Base-by-base conservation (phyloP, 495 filamentous ascomycete genomes). In the Zalerion maritima region DNA sequence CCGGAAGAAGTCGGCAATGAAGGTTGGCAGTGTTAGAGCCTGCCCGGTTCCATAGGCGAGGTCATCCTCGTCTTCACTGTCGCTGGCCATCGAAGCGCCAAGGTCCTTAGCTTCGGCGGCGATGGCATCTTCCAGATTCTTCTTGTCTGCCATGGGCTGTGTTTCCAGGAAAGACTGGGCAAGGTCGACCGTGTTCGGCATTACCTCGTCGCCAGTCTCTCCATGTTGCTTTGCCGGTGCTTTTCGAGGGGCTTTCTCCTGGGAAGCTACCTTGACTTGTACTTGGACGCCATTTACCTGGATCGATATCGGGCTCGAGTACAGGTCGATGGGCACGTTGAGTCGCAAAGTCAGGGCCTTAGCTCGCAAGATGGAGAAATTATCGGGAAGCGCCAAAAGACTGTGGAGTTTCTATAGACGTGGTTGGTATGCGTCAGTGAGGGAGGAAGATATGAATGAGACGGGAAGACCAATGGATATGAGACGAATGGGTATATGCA, bases 101-200 rank as follows among this genome's bases (percentile, higher is more conserved):
- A 76, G 42, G 18, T 78, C 73, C 27, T 75, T 70, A 4, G 73
- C 74, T 35, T 80, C 65, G 4, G 68, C 64, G 14, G 72, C 60
- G 11, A 94, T 59, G 4, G 78, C 81, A 30, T 79, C 73, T 51
- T 89, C 70, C 17, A 96, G 57, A 49, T 83, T 69, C 19, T 67
- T 67, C 40, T 73, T 78, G 44, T 89, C 80, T 32, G 78, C 69
- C 7, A 46, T 46, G 23, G 84, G 79, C 40, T 94, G 81, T 1
- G 81, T 69, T 38, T 83, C 67, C 9, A 96, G 60, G 52, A 94
- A 94, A 0, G 81, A 91, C 48, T 84, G 66, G 3, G 87, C 87
- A 18, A 96, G 64, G 34, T 87, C 77, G 37, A 75, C 67, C n/a
- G 82, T 71, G 10, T 78, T 82, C 3, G 82, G 81, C 7, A 92